These are phyloP conservation scores for Hyaloscypha variabilis DNA, from an alignment of 495 filamentous ascomycete genomes.

Conservation along the genomic window DNA sequence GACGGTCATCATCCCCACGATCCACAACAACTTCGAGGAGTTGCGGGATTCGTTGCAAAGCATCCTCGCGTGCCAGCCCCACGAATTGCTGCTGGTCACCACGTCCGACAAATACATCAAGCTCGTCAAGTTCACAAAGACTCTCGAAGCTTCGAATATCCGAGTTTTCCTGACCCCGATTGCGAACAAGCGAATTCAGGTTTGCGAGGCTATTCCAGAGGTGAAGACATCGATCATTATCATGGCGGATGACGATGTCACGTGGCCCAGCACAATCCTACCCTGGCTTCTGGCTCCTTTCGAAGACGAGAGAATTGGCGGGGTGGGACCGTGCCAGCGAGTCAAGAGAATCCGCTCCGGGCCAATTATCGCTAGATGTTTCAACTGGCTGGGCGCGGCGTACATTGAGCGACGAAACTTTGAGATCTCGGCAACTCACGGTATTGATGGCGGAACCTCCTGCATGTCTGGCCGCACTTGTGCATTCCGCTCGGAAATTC, in stretches of 20 bases:
- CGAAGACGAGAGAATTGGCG: slow-evolving; percentile 74
- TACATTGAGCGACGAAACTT: slow-evolving; percentile 88
- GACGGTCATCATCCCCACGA: slow-evolving; percentile 72
- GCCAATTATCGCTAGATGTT: slow-evolving; percentile 59
- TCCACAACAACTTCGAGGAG: slow-evolving; percentile 60
- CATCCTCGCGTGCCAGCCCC: slow-evolving; percentile 54
- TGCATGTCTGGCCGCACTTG: slow-evolving; percentile 88
- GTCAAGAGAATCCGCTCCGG: slow-evolving; percentile 65
- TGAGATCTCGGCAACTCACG: slow-evolving; percentile 84
- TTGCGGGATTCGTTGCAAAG: slow-evolving; percentile 53
- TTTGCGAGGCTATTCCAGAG: slow-evolving; percentile 77
- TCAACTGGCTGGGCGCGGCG: slow-evolving; percentile 77
- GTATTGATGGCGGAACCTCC: slow-evolving; percentile 82
- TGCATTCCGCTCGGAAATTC: slow-evolving; percentile 78
- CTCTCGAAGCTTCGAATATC: slow-evolving; percentile 63
- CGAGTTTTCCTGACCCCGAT: slow-evolving; percentile 55
- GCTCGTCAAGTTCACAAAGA: slow-evolving; percentile 45
- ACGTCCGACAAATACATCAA: slow-evolving; percentile 52
- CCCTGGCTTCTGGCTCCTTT: slow-evolving; percentile 87
- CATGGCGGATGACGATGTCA: slow-evolving; percentile 87
- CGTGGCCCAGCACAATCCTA: slow-evolving; percentile 75
- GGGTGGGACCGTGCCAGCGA: slow-evolving; percentile 81
- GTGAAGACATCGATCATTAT: slow-evolving; percentile 75
- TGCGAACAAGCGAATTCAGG: slow-evolving; percentile 84
- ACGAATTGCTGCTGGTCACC: slow-evolving; percentile 57